Base-by-base conservation (phyloP, 768 basidiomycete genomes). In the Candolleomyces aberdarensis region DNA sequence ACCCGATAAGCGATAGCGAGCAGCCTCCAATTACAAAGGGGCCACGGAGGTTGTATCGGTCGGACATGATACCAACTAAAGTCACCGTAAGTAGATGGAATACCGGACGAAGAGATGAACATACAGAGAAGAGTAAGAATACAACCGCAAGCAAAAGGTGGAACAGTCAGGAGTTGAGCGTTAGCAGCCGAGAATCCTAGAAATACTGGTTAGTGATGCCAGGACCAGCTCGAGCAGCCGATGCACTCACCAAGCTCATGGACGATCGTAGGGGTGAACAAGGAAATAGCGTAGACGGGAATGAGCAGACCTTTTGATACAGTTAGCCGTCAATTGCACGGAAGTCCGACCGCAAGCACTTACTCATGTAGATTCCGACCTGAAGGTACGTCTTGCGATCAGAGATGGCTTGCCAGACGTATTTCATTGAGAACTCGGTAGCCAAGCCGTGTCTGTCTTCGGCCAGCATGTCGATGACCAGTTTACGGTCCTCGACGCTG, bases 251-350 rank as follows among this genome's bases (percentile, higher is more conserved):
- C 84, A 2, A 72, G 74, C 63, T 81, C 72, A 6, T 75, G 73
- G 26, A 83, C 78, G 63, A 83, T 80, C 5, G 82, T 81, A 1
- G 82, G 81, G 5, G 76, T 76, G 65, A 82, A 83, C 43, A 83
- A 73, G 55, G 81, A 75, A 47, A 74, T 71, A 19, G 74, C 72
- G 39, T 74, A 83, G 49, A 80, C 64, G 8, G 83, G 78, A 20
- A 81, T 62, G 52, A 83, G 72, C 4, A 80, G 60, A 40, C 80
- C 60, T 36, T 36, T 36, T 1, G 8, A 36, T 1, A 11, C 6
- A 36, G 36, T 36, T 36, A 36, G 36, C 36, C 11, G 26, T 26
- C 26, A 2, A 11, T 36, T 11, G 36, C 6, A 36, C 36, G 36
- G 11, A 36, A 36, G 36, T 26, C 26, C 26, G 26, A 26, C 26